These are phyloP conservation scores for Solanum raphanifolium DNA, from an alignment of 257 asterid species.

Conservation along the genomic window DNA sequence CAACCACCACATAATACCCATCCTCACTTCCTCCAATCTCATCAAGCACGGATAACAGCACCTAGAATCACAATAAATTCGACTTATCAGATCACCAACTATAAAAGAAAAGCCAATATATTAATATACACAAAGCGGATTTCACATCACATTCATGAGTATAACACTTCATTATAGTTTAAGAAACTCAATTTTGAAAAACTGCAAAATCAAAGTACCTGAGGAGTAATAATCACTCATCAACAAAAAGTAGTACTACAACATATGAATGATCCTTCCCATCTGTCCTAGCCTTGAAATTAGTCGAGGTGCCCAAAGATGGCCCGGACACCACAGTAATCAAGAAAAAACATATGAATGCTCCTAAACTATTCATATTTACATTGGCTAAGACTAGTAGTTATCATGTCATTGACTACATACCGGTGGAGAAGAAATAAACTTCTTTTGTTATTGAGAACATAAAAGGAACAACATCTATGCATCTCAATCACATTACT, in stretches of 20 bases:
- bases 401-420: not conserved
- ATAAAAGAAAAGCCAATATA: not conserved
- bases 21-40: constrained; percentile 51
- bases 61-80: constrained; percentile 24
- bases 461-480: not conserved
- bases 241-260: not conserved
- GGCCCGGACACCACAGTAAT: not conserved
- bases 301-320: not conserved
- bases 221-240: not conserved
- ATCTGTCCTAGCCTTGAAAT: not conserved
- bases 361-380: not conserved
- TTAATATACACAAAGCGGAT: not conserved
- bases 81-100: not conserved
- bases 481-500: not conserved
- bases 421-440: not conserved
- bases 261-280: not conserved
- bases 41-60: constrained; percentile 65
- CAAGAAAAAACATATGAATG: not conserved
- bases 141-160: not conserved
- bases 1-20: constrained; percentile 95
- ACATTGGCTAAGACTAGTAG: not conserved
- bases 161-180: not conserved
- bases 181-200: not conserved
- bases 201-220: not conserved
- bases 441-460: not conserved